Percentiles rank a stretch among this genome's conserved stretches.
These are phyloP conservation scores for Sordariomycetes sp. DNA, from an alignment of 2,329 filamentous ascomycete genomes.

Conservation along the genomic window DNA sequence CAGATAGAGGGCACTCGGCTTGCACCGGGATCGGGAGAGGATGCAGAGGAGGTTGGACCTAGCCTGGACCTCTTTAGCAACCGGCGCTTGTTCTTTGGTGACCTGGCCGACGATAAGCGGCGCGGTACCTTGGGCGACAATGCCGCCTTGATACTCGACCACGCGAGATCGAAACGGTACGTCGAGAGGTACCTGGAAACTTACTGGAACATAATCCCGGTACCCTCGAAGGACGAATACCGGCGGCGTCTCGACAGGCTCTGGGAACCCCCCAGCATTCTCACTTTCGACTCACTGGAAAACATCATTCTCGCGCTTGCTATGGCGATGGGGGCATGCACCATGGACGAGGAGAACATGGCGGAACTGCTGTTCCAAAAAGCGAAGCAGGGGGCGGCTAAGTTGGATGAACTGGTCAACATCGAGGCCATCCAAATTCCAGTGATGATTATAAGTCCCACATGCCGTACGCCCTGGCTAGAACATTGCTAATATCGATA, in stretches of 20 bases:
- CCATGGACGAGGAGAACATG: slow-evolving; percentile 24
- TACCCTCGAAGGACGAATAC: slow-evolving; percentile 21
- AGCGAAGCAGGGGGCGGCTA: slow-evolving; percentile 23
- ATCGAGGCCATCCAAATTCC: slow-evolving; percentile 29
- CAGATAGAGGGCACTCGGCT: slow-evolving; percentile 17
- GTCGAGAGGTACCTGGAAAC: slow-evolving; percentile 27
- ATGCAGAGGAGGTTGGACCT: slow-evolving; percentile 18
- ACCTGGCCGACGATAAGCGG: slow-evolving; percentile 21
- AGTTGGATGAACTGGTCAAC: slow-evolving; percentile 31
- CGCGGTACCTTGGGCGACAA: slow-evolving; percentile 11
- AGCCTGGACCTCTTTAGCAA: slow-evolving; percentile 19
- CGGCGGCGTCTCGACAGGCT: slow-evolving; percentile 21
- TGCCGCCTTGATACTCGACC: slow-evolving; percentile 23
- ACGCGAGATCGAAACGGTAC: slow-evolving; percentile 23
- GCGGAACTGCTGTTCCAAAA: slow-evolving; percentile 29
- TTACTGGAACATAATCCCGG: slow-evolving; percentile 25
- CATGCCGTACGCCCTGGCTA: not conserved
- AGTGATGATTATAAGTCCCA: slow-evolving; percentile 29
- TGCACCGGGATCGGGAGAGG: slow-evolving; percentile 12
- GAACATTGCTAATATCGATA: not conserved
- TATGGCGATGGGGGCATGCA: slow-evolving; percentile 24
- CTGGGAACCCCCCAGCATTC: slow-evolving; percentile 18
- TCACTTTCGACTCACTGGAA: slow-evolving; percentile 20
- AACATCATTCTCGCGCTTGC: slow-evolving; percentile 25
- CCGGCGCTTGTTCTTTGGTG: slow-evolving; percentile 19